Conservation (phyloP, 306 rosid species). For the Mucuna pruriens region DNA sequence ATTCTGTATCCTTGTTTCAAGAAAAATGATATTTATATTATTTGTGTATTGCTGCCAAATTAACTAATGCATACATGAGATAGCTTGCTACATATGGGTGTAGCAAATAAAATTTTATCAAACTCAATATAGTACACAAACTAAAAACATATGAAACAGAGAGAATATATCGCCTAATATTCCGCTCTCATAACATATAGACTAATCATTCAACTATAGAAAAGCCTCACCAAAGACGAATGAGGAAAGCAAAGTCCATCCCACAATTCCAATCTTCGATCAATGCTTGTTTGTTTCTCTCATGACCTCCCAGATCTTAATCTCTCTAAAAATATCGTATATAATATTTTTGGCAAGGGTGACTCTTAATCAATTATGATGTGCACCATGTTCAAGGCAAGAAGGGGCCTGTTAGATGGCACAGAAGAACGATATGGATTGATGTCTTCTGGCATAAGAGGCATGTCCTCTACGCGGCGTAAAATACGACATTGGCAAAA, state of each 20-base stretch:
- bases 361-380: not conserved
- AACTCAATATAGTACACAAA: conserved; percentile 31
- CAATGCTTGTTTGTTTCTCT: conserved; percentile 29
- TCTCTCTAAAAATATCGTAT: not conserved
- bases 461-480: conserved; percentile 7
- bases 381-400: conserved; percentile 31
- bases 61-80: not conserved
- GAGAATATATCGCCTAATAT: conserved; percentile 53
- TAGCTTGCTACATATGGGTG: not conserved
- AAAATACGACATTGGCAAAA: conserved; percentile 37
- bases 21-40: not conserved
- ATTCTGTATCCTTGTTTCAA: no score
- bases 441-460: conserved; percentile 7
- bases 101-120: not conserved
- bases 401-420: conserved; percentile 48
- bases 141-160: conserved; percentile 36
- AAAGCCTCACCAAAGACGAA: conserved; percentile 35
- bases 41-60: not conserved
- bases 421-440: conserved; percentile 39
- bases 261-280: conserved; percentile 22
- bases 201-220: conserved; percentile 27
- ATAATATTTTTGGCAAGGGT: conserved; percentile 18
- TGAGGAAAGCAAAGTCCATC: conserved; percentile 17
- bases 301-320: not conserved
- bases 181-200: conserved; percentile 33